Evolutionary conservation across 768 basidiomycete genomes (phyloP).

Genomic region (Serendipita sp.): DNA sequence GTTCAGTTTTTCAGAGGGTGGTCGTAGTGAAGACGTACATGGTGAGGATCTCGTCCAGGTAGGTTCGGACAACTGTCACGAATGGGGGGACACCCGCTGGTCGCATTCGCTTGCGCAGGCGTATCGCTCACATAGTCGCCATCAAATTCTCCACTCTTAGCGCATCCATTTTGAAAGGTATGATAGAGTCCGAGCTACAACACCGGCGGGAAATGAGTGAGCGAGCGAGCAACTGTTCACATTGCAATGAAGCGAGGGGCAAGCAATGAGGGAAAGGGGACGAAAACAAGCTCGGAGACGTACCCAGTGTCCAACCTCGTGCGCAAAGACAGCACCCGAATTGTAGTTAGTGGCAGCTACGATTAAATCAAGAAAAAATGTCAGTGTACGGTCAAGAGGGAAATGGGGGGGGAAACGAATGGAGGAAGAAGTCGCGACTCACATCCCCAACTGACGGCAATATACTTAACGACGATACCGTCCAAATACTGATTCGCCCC

Average conservation of each 20-base stretch:
- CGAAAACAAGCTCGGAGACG: neutral
- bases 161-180: neutral
- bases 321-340: neutral
- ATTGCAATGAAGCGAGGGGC: no score
- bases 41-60: neutral
- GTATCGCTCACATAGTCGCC: neutral
- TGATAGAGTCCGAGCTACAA: no score
- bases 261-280: neutral
- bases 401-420: no score
- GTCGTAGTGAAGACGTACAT: neutral
- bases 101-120: neutral
- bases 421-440: no score
- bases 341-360: neutral
- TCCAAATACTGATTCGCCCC: neutral
- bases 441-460: neutral
- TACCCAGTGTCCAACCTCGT: constrained; percentile 17
- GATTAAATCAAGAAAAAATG: neutral
- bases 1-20: neutral
- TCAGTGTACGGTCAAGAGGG: no score
- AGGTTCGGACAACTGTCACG: neutral
- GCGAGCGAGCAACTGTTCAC: no score
- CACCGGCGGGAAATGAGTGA: no score
- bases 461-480: neutral
- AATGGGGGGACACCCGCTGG: neutral
- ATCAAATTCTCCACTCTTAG: neutral